phyloP scores from a whole-genome alignment of 495 filamentous ascomycete genomes.

The Alectoria sarmentosa region DNA sequence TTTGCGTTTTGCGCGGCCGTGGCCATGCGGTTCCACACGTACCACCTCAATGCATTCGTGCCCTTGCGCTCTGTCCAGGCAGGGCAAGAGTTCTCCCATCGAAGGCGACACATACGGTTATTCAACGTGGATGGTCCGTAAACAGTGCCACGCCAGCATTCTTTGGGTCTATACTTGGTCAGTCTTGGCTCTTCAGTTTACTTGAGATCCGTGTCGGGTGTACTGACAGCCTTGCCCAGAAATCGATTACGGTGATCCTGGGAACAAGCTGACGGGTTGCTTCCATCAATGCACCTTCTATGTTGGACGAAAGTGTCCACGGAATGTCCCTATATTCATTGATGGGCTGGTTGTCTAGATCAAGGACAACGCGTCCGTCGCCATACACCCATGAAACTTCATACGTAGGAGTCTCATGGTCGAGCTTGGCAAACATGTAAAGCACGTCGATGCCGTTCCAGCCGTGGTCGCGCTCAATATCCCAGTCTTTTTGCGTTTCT shows the following conservation, averaged over 20 bases:
- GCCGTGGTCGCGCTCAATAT: not conserved
- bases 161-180: not conserved
- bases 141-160: not conserved
- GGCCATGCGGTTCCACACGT: not conserved
- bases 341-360: not conserved
- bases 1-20: not conserved
- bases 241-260: not conserved
- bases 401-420: not conserved
- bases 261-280: not conserved
- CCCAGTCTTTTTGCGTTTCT: not conserved
- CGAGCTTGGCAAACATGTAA: not conserved
- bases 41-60: not conserved
- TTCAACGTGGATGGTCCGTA: not conserved
- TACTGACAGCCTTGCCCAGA: not conserved
- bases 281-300: not conserved
- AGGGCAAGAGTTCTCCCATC: not conserved
- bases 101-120: not conserved
- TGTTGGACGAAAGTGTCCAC: not conserved
- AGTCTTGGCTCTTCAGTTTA: not conserved
- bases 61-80: not conserved
- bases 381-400: not conserved
- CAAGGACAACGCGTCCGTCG: not conserved
- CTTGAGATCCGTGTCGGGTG: not conserved
- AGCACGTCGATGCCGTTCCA: not conserved
- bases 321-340: not conserved